Percentiles rank a stretch among this genome's conserved stretches.
These are phyloP conservation scores for Ustilago esculenta DNA, from an alignment of 1,284 basidiomycete species.

Conservation along the genomic window DNA sequence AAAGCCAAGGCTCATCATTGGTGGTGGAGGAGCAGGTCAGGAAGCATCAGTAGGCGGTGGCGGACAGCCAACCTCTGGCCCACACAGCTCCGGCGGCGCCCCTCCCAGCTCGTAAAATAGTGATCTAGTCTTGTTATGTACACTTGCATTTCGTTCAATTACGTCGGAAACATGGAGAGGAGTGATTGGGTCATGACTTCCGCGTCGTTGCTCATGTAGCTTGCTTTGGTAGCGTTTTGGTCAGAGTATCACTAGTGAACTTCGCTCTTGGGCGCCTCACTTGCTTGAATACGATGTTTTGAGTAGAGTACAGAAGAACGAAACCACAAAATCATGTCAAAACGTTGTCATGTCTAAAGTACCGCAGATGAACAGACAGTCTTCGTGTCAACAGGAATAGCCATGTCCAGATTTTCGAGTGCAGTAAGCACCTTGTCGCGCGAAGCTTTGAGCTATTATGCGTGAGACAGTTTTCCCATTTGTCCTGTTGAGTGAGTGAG, in stretches of 20 bases:
- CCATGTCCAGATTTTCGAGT: no score
- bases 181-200: conserved; percentile 1
- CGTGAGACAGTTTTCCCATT: no score
- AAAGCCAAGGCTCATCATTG: conserved; percentile 55
- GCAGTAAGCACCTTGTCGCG: no score
- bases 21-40: conserved; percentile 51
- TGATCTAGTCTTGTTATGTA: background rate
- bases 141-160: background rate
- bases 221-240: no score
- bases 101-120: conserved; percentile 29
- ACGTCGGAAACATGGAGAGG: background rate
- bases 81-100: conserved; percentile 43
- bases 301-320: conserved; percentile 16
- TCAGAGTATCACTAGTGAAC: no score
- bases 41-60: conserved; percentile 49
- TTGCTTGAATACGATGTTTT: no score
- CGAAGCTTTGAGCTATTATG: no score
- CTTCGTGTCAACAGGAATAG: no score
- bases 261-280: no score
- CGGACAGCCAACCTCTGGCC: conserved; percentile 44
- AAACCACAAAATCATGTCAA: background rate
- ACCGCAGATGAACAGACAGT: no score
- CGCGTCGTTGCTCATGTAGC: background rate
- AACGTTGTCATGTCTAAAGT: no score
- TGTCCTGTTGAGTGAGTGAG: no score